Percentiles rank a stretch among this genome's conserved stretches.
Conservation (phyloP, 2,329 filamentous ascomycete species). For the Aureobasidium mangrovei region DNA sequence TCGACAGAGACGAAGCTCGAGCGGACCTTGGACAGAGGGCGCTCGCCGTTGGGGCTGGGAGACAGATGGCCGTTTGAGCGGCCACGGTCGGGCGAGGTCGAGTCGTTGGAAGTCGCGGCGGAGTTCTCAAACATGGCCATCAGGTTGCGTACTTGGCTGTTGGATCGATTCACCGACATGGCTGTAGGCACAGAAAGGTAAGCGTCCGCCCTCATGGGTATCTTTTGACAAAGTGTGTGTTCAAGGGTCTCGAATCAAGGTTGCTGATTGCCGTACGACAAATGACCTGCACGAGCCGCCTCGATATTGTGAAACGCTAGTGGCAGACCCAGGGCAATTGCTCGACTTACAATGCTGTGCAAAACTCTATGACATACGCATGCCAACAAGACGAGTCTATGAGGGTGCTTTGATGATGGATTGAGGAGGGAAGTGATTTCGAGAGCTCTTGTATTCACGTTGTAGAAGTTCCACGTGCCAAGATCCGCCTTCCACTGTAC, state of each 20-base stretch:
- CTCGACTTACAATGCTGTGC: background rate
- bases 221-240: background rate
- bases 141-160: slow-evolving; percentile 39
- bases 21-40: slow-evolving; percentile 37
- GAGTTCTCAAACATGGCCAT: slow-evolving; percentile 43
- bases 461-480: slow-evolving; percentile 4
- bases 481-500: background rate
- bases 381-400: slow-evolving; percentile 1
- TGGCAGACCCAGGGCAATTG: slow-evolving; percentile 3
- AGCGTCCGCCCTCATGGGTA: slow-evolving; percentile 9
- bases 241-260: slow-evolving; percentile 6
- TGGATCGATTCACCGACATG: slow-evolving; percentile 36
- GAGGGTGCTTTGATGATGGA: background rate
- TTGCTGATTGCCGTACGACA: slow-evolving; percentile 4
- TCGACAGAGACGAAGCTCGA: slow-evolving; percentile 42
- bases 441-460: background rate
- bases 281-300: slow-evolving; percentile 9
- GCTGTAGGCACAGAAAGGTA: slow-evolving; percentile 25
- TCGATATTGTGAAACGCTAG: slow-evolving; percentile 11
- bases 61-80: slow-evolving; percentile 29
- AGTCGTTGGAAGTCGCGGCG: slow-evolving; percentile 17
- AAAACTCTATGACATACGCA: background rate
- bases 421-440: background rate
- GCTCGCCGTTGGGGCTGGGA: slow-evolving; percentile 22
- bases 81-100: slow-evolving; percentile 35